Percentiles rank a stretch among this genome's conserved stretches.
Conservation (phyloP, 176 grass and related monocot genomes). For the Carex kokanica region DNA sequence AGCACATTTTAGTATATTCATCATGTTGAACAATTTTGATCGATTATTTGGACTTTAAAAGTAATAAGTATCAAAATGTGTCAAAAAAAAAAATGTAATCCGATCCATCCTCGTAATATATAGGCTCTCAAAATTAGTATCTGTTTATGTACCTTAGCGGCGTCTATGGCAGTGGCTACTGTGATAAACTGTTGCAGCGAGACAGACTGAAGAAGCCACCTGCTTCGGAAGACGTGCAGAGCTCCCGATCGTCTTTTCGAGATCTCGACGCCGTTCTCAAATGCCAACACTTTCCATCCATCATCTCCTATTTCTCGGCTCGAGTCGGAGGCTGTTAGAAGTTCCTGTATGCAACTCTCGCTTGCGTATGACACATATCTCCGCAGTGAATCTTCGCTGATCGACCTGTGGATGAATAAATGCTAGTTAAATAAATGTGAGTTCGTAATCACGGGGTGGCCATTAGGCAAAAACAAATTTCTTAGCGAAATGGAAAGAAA, state of each 20-base stretch:
- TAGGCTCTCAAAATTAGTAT: not conserved
- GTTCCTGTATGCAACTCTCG: constrained; percentile 98
- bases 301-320: constrained; percentile 33
- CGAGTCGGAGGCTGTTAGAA: constrained; percentile 76
- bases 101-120: too few species aligned
- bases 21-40: too few species aligned
- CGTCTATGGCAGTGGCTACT: constrained; percentile 86
- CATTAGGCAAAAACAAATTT: not conserved
- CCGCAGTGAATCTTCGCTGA: constrained; percentile 83
- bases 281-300: constrained; percentile 82
- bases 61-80: too few species aligned
- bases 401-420: constrained; percentile 47
- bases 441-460: not conserved
- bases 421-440: too few species aligned
- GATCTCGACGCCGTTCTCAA: constrained; percentile 90
- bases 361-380: constrained; percentile 90
- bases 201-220: constrained; percentile 75
- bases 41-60: too few species aligned
- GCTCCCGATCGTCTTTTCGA: constrained; percentile 53
- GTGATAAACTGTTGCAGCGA: constrained; percentile 88
- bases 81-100: too few species aligned
- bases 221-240: constrained; percentile 71
- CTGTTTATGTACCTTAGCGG: constrained; percentile 71
- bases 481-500: not conserved
- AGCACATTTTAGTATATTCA: too few species aligned